A percentile compares a stretch with the other conserved stretches of the same genome.
Evolutionary conservation across 352 stramenopile genomes (phyloP).

Genomic region (Phytophthora melonis): DNA sequence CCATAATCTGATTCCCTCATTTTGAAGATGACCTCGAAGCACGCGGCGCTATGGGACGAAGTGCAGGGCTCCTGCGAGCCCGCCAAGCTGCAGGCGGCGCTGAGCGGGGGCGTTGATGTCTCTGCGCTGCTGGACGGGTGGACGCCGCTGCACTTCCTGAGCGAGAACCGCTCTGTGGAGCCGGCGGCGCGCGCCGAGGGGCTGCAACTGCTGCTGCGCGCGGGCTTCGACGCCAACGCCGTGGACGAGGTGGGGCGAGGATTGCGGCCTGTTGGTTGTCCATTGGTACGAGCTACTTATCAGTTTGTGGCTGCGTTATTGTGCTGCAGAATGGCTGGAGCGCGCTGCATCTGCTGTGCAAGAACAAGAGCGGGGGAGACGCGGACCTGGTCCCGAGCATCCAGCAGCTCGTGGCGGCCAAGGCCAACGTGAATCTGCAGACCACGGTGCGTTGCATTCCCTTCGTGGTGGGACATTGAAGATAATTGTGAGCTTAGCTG

Average conservation of each 20-base stretch:
- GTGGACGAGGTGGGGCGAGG: conserved; percentile 69
- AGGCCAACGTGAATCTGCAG: conserved; percentile 48
- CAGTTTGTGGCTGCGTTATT: not conserved
- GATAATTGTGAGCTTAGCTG: not conserved
- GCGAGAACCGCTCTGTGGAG: conserved; percentile 66
- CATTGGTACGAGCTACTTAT: not conserved
- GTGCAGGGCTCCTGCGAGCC: conserved; percentile 69
- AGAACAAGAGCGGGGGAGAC: conserved; percentile 58
- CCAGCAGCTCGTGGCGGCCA: conserved; percentile 48
- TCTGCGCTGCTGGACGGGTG: conserved; percentile 67
- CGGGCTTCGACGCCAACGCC: conserved; percentile 55
- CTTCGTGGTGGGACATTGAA: not conserved
- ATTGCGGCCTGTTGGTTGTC: not conserved
- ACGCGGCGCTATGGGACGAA: conserved; percentile 69
- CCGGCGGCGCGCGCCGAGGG: conserved; percentile 46
- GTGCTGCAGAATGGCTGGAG: conserved; percentile 66
- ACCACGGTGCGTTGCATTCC: conserved; percentile 39
- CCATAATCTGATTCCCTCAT: not conserved
- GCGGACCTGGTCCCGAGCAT: conserved; percentile 51
- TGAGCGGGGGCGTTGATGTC: conserved; percentile 19
- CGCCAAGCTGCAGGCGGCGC: conserved; percentile 45
- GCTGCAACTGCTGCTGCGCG: conserved; percentile 50
- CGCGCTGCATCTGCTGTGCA: conserved; percentile 71
- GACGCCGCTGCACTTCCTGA: conserved; percentile 80
- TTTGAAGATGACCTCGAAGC: conserved; percentile 42